These are phyloP conservation scores for Orbilia blumenaviensis DNA, from an alignment of 2,329 filamentous ascomycete species.

Conservation along the genomic window DNA sequence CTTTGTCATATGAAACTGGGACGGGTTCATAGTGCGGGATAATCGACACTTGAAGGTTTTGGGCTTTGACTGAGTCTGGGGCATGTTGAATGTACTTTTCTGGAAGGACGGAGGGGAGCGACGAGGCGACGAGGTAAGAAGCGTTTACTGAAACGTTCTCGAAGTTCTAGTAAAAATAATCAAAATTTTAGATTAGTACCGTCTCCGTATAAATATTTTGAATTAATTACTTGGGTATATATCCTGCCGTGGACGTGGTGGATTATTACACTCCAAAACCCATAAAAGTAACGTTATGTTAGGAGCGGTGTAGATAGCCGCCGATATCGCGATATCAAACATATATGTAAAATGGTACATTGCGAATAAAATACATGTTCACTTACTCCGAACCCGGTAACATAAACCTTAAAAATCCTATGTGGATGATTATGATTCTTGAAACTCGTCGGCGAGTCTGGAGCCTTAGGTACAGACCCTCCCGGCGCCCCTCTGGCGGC, in stretches of 20 bases:
- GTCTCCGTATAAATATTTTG: neutral
- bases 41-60: constrained; percentile 40
- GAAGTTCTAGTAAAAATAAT: constrained; percentile 20
- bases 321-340: too few relatives aligned
- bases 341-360: too few relatives aligned
- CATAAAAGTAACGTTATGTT: too few relatives aligned
- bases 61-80: neutral
- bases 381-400: constrained; percentile 47
- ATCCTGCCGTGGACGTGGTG: neutral
- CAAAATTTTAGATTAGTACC: too few relatives aligned
- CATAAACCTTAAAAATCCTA: constrained; percentile 48
- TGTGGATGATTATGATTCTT: constrained; percentile 35
- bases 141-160: constrained; percentile 29
- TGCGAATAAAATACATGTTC: neutral
- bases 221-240: neutral
- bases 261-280: neutral
- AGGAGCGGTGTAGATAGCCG: too few relatives aligned
- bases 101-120: constrained; percentile 29
- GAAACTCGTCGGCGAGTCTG: neutral
- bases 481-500: neutral
- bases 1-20: constrained; percentile 26
- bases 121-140: constrained; percentile 41
- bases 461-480: neutral
- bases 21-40: constrained; percentile 31
- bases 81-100: constrained; percentile 44